Percentiles rank a stretch among this genome's conserved stretches.
Conservation (phyloP, 768 basidiomycete species). For the Mycena metata region DNA sequence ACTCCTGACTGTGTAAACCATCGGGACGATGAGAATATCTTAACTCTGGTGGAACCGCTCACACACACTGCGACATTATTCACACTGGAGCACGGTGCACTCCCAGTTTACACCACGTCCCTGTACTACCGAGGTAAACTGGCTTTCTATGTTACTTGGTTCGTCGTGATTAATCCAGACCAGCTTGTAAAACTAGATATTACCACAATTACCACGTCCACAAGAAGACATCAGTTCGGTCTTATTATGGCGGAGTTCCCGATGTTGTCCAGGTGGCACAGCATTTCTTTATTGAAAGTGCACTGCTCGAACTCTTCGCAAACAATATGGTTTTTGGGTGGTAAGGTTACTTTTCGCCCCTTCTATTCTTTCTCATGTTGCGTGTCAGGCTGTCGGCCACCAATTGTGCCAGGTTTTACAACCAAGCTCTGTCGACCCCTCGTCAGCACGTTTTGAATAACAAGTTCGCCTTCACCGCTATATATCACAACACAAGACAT, state of each 20-base stretch:
- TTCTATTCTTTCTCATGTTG: too few species aligned
- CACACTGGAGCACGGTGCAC: slow-evolving; percentile 9
- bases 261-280: background rate
- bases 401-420: background rate
- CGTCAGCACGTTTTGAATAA: background rate
- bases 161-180: too few species aligned
- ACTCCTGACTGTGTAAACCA: background rate
- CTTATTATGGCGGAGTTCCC: background rate
- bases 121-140: slow-evolving; percentile 16
- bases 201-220: too few species aligned
- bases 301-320: background rate
- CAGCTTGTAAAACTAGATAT: too few species aligned
- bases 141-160: too few species aligned
- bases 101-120: slow-evolving; percentile 16
- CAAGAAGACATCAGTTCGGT: too few species aligned
- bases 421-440: background rate
- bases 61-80: slow-evolving; percentile 3
- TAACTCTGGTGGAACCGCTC: slow-evolving; percentile 13
- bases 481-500: background rate
- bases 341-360: background rate
- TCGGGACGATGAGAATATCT: background rate
- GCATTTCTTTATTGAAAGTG: background rate
- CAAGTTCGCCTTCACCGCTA: background rate
- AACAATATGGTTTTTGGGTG: background rate
- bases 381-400: background rate